Conservation (phyloP, 768 basidiomycete species). For the Termitomyces sp. region DNA sequence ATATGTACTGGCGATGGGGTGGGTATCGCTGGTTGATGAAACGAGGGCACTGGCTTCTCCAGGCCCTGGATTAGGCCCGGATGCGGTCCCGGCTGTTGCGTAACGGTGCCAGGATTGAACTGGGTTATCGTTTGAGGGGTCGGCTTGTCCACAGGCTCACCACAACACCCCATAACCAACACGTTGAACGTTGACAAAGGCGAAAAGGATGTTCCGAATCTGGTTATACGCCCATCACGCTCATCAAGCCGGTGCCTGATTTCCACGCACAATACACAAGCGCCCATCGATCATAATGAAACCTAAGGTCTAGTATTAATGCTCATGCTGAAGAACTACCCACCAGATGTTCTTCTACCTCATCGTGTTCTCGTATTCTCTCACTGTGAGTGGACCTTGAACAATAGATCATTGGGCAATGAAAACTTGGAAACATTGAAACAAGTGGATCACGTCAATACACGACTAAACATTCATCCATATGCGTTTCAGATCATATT, state of each 20-base stretch:
- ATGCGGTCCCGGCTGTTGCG: constrained; percentile 47
- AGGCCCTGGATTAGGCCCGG: constrained; percentile 18
- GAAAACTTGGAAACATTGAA: not conserved
- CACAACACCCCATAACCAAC: constrained; percentile 63
- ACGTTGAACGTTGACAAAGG: constrained; percentile 6
- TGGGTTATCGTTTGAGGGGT: constrained; percentile 24
- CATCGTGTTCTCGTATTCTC: too few species aligned
- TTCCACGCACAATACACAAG: not conserved
- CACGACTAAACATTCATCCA: not conserved
- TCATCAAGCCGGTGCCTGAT: constrained; percentile 18
- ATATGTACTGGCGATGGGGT: constrained; percentile 17
- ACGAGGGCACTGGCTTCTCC: constrained; percentile 38
- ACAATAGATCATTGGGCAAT: too few species aligned
- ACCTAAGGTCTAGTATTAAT: too few species aligned
- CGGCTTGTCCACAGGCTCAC: constrained; percentile 31
- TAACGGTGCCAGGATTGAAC: constrained; percentile 26
- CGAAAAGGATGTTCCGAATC: not conserved
- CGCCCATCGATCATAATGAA: not conserved
- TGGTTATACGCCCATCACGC: not conserved
- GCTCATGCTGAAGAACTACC: too few species aligned
- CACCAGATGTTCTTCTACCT: too few species aligned
- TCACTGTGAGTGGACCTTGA: too few species aligned
- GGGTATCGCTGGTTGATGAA: constrained; percentile 36
- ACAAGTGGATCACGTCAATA: not conserved
- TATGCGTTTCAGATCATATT: not conserved